phyloP scores from a whole-genome alignment of 1,139 yeast species.

The Torulaspora globosa region DNA sequence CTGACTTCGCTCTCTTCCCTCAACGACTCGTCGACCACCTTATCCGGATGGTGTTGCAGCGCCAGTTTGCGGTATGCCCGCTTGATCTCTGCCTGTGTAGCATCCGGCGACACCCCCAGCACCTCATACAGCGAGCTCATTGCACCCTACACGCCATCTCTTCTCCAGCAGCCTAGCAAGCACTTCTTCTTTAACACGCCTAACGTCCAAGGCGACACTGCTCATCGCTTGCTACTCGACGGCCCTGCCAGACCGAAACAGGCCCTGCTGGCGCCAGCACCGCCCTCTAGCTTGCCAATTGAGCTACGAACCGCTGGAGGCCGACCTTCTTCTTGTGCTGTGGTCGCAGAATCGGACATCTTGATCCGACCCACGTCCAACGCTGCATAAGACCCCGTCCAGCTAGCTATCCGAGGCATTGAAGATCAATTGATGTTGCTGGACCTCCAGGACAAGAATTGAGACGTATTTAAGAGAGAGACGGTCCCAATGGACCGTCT shows the following conservation, averaged over 20 bases:
- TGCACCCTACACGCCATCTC: background rate
- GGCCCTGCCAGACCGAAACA: too few species aligned
- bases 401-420: background rate
- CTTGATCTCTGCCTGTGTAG: conserved; percentile 63
- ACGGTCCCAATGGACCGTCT: background rate
- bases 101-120: conserved; percentile 60
- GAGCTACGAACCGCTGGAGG: too few species aligned
- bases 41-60: conserved; percentile 74
- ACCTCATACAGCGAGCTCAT: conserved; percentile 50
- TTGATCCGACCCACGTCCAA: background rate
- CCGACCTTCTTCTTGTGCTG: too few species aligned
- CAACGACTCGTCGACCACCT: conserved; percentile 57
- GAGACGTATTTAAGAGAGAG: background rate
- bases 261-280: too few species aligned
- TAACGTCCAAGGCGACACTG: background rate
- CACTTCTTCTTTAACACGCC: background rate
- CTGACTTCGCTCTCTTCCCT: conserved; percentile 64
- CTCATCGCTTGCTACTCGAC: too few species aligned
- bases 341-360: background rate
- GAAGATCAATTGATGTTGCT: background rate
- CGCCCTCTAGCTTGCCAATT: too few species aligned
- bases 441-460: background rate
- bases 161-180: background rate
- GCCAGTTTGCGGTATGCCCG: conserved; percentile 76
- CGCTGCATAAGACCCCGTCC: background rate